These are phyloP conservation scores for Myriosclerotinia scirpicola DNA, from an alignment of 2,329 filamentous ascomycete species.

Conservation along the genomic window DNA sequence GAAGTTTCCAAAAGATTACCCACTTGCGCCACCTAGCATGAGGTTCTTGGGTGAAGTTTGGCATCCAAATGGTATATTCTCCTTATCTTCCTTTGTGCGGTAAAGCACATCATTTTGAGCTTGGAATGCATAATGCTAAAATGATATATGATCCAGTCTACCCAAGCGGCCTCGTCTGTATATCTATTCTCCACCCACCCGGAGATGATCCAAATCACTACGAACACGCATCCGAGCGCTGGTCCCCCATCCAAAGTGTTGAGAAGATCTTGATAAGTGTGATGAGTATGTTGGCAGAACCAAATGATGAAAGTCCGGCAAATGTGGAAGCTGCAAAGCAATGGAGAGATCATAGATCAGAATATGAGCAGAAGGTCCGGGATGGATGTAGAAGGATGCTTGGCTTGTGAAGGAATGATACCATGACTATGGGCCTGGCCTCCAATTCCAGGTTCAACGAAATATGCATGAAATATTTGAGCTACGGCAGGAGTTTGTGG, in stretches of 20 bases:
- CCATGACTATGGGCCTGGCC: not conserved
- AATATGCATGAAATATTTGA: not conserved
- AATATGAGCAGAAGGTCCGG: constrained; percentile 85
- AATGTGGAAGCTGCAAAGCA: constrained; percentile 96
- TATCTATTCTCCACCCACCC: constrained; percentile 95
- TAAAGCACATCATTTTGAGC: not conserved
- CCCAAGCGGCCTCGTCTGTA: constrained; percentile 87
- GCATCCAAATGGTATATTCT: constrained; percentile 82
- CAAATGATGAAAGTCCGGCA: constrained; percentile 94
- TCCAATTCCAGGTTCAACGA: not conserved
- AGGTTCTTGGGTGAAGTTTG: constrained; percentile 91
- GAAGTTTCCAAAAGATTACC: constrained; percentile 94
- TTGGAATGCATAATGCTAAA: not conserved
- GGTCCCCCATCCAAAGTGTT: constrained; percentile 95
- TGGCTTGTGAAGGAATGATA: constrained; percentile 56
- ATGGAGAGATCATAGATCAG: constrained; percentile 81
- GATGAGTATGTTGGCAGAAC: constrained; percentile 97
- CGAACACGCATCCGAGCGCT: constrained; percentile 91
- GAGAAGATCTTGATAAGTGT: constrained; percentile 97
- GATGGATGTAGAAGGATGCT: constrained; percentile 78
- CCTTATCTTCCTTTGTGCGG: constrained; percentile 7
- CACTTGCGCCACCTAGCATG: constrained; percentile 94
- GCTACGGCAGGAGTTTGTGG: not conserved
- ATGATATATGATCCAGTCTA: constrained; percentile 63
- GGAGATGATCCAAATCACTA: constrained; percentile 98